Evolutionary conservation across 225 moss, liverwort and hornwort species (phyloP).

Genomic region (Thuidium tamariscinum): DNA sequence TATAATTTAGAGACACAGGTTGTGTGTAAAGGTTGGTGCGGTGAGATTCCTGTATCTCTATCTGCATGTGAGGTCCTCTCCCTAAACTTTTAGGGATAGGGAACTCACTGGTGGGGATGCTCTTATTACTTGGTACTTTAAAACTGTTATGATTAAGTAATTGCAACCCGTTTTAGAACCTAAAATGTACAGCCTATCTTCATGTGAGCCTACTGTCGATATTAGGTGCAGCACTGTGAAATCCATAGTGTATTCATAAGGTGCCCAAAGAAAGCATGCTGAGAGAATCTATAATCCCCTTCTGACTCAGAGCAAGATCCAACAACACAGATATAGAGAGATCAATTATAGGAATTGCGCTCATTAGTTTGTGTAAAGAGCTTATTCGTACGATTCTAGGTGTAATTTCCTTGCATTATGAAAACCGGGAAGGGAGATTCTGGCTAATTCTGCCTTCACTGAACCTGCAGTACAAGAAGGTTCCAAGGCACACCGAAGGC

Average conservation of each 20-base stretch:
- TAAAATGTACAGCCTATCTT: no score
- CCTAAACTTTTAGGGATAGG: no score
- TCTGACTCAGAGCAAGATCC: background rate
- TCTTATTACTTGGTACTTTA: background rate
- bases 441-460: background rate
- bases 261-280: background rate
- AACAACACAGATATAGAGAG: background rate
- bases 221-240: background rate
- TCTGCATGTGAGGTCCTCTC: no score
- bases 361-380: background rate
- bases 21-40: no score
- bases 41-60: no score
- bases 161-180: background rate
- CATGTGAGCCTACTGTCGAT: background rate
- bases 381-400: background rate
- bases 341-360: background rate
- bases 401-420: background rate
- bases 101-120: no score
- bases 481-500: constrained; percentile 85
- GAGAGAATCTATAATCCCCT: background rate
- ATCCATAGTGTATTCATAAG: background rate
- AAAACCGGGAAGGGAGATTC: background rate
- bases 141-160: background rate
- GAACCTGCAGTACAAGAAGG: constrained; percentile 54
- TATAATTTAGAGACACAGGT: no score